Base-by-base conservation (phyloP, 306 rosid genomes). In the Cyclanthera cordifolia region DNA sequence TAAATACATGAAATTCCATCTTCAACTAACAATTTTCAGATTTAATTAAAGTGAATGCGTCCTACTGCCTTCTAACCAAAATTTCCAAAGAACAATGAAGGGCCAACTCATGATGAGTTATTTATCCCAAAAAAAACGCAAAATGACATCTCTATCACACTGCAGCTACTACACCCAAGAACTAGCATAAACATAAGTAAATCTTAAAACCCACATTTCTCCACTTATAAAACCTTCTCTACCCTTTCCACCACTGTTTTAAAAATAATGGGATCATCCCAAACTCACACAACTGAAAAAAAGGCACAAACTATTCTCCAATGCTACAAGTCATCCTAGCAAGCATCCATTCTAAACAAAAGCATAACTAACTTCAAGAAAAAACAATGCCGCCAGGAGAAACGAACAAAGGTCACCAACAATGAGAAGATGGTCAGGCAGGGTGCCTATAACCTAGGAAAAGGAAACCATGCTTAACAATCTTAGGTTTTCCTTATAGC, bases 271-370 rank as follows among this genome's bases (percentile, higher is more conserved):
- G n/a, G n/a, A 11, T 11, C 45, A 17, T 60, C 48, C n/a, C 27
- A 16, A 32, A 60, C 48, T 60, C 8, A 3, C 48, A 60, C 2
- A 16, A 45, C 67, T 60, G 19, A 60, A 60, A 19, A 60, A 19
- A 60, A 34, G 19, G 7, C 48, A 60, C 3, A 10, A 4, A 46
- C 28, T 28, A 37, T 60, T 37, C 21, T 17, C 25, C 67, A 60
- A 60, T 5, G 0, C 49, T 11, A 60, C 27, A 60, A 34, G 49
- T 10, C 67, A 60, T 17, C 49, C 49, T 60, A 60, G 67, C 67
- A 60, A 60, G 67, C 67, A 60, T 60, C 48, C 67, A 37, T 11
- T 53, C 16, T 23, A 53, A 23, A 37, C 28, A 60, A 61, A 61
- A 61, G 50, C 24, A 61, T 23, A 54, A 20, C 32, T 19, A 19